Evolutionary conservation across 305 asterid species (phyloP).

Genomic region (Fraxinus xanthoxyloides): DNA sequence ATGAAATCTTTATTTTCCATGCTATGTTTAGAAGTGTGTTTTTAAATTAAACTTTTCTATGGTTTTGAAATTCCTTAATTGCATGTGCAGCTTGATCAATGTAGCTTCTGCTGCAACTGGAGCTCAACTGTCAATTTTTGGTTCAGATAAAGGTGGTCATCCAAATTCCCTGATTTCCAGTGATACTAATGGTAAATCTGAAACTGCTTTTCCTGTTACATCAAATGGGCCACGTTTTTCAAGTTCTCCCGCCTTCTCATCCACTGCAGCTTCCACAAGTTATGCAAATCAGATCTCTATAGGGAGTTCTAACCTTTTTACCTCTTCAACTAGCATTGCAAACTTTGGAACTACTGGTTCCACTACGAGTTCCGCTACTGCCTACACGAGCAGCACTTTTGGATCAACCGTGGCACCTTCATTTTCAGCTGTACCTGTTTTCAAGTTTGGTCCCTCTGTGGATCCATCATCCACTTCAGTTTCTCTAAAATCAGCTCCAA

Average conservation of each 20-base stretch:
- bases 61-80: slow-evolving; percentile 4
- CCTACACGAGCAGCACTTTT: slow-evolving; percentile 30
- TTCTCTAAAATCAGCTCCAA: slow-evolving; percentile 36
- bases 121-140: slow-evolving; percentile 20
- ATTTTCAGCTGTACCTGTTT: slow-evolving; percentile 26
- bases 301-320: slow-evolving; percentile 22
- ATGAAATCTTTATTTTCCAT: background rate
- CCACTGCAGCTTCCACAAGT: slow-evolving; percentile 24
- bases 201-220: slow-evolving; percentile 22
- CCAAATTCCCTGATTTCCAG: slow-evolving; percentile 26
- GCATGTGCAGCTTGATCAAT: slow-evolving; percentile 35
- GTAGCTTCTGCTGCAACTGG: slow-evolving; percentile 26
- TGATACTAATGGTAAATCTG: slow-evolving; percentile 34
- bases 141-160: slow-evolving; percentile 26
- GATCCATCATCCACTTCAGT: slow-evolving; percentile 29
- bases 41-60: background rate
- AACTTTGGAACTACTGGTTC: slow-evolving; percentile 24
- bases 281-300: slow-evolving; percentile 26
- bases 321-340: slow-evolving; percentile 34
- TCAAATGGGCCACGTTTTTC: slow-evolving; percentile 31
- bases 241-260: slow-evolving; percentile 19
- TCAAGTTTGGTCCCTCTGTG: slow-evolving; percentile 36
- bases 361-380: slow-evolving; percentile 29
- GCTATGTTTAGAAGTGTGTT: background rate
- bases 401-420: slow-evolving; percentile 31